Conservation (phyloP, 2,329 filamentous ascomycete genomes). For the Penicillium capsulatum region DNA sequence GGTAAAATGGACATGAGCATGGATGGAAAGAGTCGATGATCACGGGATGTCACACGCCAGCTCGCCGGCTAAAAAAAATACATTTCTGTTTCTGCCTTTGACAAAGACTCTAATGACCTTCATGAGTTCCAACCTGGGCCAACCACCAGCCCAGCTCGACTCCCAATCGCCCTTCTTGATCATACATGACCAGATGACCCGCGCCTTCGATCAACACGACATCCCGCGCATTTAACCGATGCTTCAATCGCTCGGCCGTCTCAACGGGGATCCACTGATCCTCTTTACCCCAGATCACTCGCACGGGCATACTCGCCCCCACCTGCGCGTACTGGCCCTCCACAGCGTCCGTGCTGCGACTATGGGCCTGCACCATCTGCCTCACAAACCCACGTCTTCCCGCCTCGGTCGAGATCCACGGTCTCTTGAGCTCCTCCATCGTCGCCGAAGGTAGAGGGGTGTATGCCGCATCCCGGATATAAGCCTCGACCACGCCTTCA, state of each 20-base stretch:
- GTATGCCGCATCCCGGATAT: conserved; percentile 40
- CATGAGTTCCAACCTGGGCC: neutral
- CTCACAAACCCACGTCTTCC: conserved; percentile 39
- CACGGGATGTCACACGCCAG: too few relatives aligned
- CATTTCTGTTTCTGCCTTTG: too few relatives aligned
- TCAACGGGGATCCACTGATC: conserved; percentile 45
- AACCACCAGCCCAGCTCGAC: conserved; percentile 30
- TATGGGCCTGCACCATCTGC: conserved; percentile 40
- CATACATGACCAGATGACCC: conserved; percentile 46
- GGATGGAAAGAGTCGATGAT: too few relatives aligned
- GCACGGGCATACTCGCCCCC: conserved; percentile 36
- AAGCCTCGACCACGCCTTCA: conserved; percentile 39
- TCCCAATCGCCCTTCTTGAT: conserved; percentile 40
- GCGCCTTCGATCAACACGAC: conserved; percentile 36
- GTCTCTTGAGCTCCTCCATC: conserved; percentile 36
- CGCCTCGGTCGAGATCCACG: conserved; percentile 31
- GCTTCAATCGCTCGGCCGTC: conserved; percentile 32
- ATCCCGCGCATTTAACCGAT: conserved; percentile 24
- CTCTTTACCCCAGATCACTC: conserved; percentile 44
- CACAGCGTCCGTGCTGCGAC: conserved; percentile 31
- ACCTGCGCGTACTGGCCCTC: conserved; percentile 38
- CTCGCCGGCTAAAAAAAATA: too few relatives aligned
- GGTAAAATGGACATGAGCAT: too few relatives aligned
- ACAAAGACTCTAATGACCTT: too few relatives aligned
- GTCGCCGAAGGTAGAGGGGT: conserved; percentile 27